Percentiles rank a stretch among this genome's conserved stretches.
Conservation (phyloP, 129 eudicot species). For the Flaveria trinervia region DNA sequence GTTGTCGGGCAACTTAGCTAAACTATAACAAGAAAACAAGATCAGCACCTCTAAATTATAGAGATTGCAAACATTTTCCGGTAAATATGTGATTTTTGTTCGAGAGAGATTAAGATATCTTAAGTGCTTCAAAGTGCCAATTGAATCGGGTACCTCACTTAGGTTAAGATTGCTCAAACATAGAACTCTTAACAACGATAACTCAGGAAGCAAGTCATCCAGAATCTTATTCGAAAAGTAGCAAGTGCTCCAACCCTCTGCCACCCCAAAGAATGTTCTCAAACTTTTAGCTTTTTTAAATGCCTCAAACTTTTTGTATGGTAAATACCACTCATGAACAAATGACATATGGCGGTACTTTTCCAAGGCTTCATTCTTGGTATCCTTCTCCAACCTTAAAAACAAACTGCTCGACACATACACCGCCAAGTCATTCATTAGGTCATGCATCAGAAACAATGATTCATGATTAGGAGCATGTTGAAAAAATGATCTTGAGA, state of each 20-base stretch:
- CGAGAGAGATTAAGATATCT: conserved; percentile 32
- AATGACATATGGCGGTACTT: conserved; percentile 46
- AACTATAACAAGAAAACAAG: conserved; percentile 19
- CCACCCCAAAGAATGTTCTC: conserved; percentile 38
- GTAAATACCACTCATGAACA: conserved; percentile 21
- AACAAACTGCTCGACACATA: conserved; percentile 28
- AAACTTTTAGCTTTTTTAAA: conserved; percentile 29
- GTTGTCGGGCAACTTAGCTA: conserved; percentile 33
- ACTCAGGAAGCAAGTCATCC: background rate
- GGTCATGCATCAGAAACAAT: conserved; percentile 39
- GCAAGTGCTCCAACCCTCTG: background rate
- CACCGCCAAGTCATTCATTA: conserved; percentile 38
- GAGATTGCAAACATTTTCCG: conserved; percentile 27
- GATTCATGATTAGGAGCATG: conserved; percentile 11
- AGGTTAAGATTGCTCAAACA: background rate
- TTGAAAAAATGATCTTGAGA: conserved; percentile 39
- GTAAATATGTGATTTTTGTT: conserved; percentile 24
- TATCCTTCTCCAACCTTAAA: conserved; percentile 31
- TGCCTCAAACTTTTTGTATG: conserved; percentile 25
- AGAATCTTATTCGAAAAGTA: conserved; percentile 26
- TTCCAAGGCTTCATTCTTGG: background rate
- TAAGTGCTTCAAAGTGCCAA: conserved; percentile 27
- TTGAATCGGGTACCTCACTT: conserved; percentile 21
- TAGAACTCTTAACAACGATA: conserved; percentile 26
- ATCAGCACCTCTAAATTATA: conserved; percentile 41